Conservation (phyloP, 169 alveolate species). For the Plasmodium fragile region DNA sequence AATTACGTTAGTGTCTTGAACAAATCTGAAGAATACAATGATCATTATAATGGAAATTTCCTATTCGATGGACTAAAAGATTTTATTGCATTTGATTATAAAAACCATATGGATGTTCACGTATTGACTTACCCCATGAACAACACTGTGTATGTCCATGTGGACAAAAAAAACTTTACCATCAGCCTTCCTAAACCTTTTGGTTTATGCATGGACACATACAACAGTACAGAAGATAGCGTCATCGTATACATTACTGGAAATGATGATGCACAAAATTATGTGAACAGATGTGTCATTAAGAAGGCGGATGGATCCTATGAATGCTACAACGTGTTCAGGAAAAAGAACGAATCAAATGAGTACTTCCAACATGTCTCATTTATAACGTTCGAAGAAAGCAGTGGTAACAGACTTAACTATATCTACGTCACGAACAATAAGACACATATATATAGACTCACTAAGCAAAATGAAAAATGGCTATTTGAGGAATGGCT, state of each 20-base stretch:
- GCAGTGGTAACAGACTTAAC: background rate
- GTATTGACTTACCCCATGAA: slow-evolving; percentile 43
- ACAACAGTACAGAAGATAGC: slow-evolving; percentile 10
- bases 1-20: slow-evolving; percentile 34
- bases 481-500: slow-evolving; percentile 41
- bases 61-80: slow-evolving; percentile 45
- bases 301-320: slow-evolving; percentile 8
- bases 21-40: slow-evolving; percentile 14
- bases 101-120: background rate
- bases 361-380: slow-evolving; percentile 59
- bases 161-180: background rate
- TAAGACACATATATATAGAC: slow-evolving; percentile 31
- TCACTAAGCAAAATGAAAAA: slow-evolving; percentile 17
- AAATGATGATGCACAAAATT: slow-evolving; percentile 50
- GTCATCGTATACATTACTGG: slow-evolving; percentile 38
- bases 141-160: slow-evolving; percentile 29
- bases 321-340: slow-evolving; percentile 25
- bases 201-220: slow-evolving; percentile 28
- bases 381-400: background rate
- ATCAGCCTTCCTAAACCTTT: slow-evolving; percentile 43
- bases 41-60: slow-evolving; percentile 10
- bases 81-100: slow-evolving; percentile 64
- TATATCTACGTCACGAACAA: slow-evolving; percentile 50
- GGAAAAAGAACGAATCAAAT: slow-evolving; percentile 24
- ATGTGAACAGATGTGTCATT: slow-evolving; percentile 43